Base-by-base conservation (phyloP, 1,139 yeast genomes). In the Kazachstania sp. region DNA sequence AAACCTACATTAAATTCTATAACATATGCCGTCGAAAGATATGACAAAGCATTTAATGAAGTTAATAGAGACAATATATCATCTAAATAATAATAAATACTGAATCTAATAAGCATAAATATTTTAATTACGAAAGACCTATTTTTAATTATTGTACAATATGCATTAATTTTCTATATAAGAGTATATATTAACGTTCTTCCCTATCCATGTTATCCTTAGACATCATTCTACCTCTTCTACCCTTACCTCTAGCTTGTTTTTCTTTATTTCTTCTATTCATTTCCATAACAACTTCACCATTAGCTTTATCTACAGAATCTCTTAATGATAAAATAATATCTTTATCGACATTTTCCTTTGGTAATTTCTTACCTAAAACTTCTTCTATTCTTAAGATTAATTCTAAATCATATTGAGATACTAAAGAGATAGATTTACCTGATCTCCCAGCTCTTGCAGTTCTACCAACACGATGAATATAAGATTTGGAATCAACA, bases 401-500 rank as follows among this genome's bases (percentile, higher is more conserved):
- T 60, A 88, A 71, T 66, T 88, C 97, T 53, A 92, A 73, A 65
- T 92, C 98, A 64, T 92, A 94, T 66, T 92, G 99, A 1, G 97
- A 88, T 28, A 92, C 95, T 49, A 92, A 72, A 5, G 97, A 86
- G 35, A 92, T 75, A 2, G 97, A 87, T 64, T 85, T 86, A 45
- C 99, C 99, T 0, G 95, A 79, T 55, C 95, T 77, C 8, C 99
- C 98, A 0, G 98, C 98, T 67, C 98, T 83, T 1, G 98, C 98
- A 28, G 98, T 92, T 72, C 98, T 82, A 32, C 98, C 98, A 18
- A 92, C 98, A 62, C 98, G 77, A 66, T 92, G 98, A 56, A 94
- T 90, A 59, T 94, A 92, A 1, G 97, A 95, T 63, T 94, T 94
- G n/a, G 97, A 88, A 61, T 94, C 97, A 11, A 95, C 92, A 13